Percentiles rank a stretch among this genome's conserved stretches.
Evolutionary conservation across 305 asterid genomes (phyloP).

Genomic region (Ruellia speciosa): DNA sequence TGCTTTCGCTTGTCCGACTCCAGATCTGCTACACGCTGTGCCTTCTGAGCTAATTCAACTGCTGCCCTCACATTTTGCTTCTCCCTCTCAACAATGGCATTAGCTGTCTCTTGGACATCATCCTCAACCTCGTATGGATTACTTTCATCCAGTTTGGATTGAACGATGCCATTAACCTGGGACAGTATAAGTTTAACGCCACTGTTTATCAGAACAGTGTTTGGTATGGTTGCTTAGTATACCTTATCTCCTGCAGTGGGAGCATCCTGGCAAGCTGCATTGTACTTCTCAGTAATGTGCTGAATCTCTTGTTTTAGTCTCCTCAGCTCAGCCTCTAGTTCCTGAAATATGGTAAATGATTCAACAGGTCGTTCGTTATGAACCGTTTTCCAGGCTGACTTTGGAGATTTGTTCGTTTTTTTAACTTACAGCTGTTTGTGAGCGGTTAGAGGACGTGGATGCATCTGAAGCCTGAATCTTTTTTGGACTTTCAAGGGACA

Average conservation of each 20-base stretch:
- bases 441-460: conserved; percentile 31
- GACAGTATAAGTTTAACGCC: conserved; percentile 8
- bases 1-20: conserved; percentile 46
- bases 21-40: conserved; percentile 54
- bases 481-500: too few species aligned
- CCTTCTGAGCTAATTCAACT: conserved; percentile 59
- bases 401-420: background rate
- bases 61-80: too few species aligned
- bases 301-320: conserved; percentile 57
- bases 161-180: conserved; percentile 40
- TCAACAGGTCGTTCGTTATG: background rate
- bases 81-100: conserved; percentile 56
- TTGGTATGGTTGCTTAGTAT: background rate
- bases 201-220: too few species aligned
- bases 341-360: conserved; percentile 34
- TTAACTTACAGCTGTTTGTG: conserved; percentile 49
- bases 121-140: conserved; percentile 41
- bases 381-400: background rate
- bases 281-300: conserved; percentile 48
- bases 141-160: conserved; percentile 31
- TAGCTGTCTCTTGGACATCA: conserved; percentile 59
- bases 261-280: conserved; percentile 42
- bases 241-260: conserved; percentile 31
- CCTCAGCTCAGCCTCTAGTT: conserved; percentile 58
- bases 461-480: conserved; percentile 15